phyloP scores from a whole-genome alignment of 2,329 filamentous ascomycete species.

The Fusarium sp. region DNA sequence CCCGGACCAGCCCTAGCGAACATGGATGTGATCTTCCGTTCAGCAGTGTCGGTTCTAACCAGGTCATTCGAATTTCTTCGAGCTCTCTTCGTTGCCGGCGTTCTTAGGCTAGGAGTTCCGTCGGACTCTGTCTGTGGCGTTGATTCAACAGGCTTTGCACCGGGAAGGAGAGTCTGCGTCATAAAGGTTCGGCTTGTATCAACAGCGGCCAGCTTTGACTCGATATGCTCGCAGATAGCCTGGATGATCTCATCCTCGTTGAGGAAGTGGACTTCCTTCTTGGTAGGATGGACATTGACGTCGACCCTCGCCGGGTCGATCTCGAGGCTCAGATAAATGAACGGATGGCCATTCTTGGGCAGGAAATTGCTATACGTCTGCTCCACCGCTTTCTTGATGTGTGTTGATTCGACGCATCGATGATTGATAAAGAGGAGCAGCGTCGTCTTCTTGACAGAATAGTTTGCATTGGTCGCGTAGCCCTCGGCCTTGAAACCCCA shows the following conservation, averaged over 20 bases:
- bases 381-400: constrained; percentile 88
- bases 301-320: constrained; percentile 93
- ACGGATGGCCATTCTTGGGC: constrained; percentile 93
- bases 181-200: constrained; percentile 94
- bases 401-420: constrained; percentile 86
- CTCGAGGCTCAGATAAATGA: constrained; percentile 88
- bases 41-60: constrained; percentile 84
- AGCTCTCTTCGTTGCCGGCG: constrained; percentile 50
- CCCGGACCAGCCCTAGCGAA: constrained; percentile 63
- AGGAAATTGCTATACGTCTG: constrained; percentile 87
- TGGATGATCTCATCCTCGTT: constrained; percentile 97
- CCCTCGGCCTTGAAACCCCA: constrained; percentile 86
- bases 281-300: constrained; percentile 97
- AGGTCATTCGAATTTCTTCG: constrained; percentile 72
- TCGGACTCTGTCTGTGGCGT: constrained; percentile 43
- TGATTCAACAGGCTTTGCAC: constrained; percentile 53
- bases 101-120: constrained; percentile 46
- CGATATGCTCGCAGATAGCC: constrained; percentile 80
- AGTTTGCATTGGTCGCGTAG: constrained; percentile 90
- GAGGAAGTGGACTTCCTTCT: constrained; percentile 94
- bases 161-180: constrained; percentile 88
- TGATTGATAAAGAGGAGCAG: constrained; percentile 96
- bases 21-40: constrained; percentile 97
- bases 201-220: constrained; percentile 79
- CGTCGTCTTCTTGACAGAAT: constrained; percentile 87